Evolutionary conservation across 805 yeast species (phyloP), one percentile per base, ranked within the genome.

Genomic region (Nakazawaea ishiwadae): DNA sequence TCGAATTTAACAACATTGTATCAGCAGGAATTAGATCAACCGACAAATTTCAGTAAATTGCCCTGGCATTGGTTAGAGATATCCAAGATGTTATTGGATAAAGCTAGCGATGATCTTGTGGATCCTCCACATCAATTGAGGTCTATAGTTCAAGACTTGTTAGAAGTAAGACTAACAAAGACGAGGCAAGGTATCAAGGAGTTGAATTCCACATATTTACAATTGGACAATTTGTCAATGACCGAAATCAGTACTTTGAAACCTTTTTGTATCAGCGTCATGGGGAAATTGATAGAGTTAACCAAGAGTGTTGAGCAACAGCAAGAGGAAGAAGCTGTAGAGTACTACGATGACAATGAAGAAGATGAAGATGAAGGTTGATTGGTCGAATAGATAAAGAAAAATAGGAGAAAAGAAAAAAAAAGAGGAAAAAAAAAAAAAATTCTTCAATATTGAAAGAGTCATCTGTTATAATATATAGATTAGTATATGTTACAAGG

Each of bases 21-120:
- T 50, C 86, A 82, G 16, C 81, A 75, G 46, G 98, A 91, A 55
- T 64, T 77, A 26, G 65, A 67, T 4, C 57, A 73, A 42, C 70
- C 77, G 1, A 71, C 71, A 26, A 65, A 74, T 45, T 91, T 91
- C 55, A 74, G 87, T 42, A 62, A 68, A 6, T 61, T 91, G 37
- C 98, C 98, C 0, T 81, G 83, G 79, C 77, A 82, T 56, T 93
- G 99, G 99, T 66, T 89, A 17, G 96, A 91, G 38, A 55, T 84
- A 1, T 75, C 91, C 4, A 85, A 83, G 50, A 69, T 83, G 10
- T 63, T 91, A 36, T 68, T 91, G 4, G 68, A 73, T 11, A 51
- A 53, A 39, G 96, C 96, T 2, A 51, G 82, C 0, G 96, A 90
- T 51, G 98, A 93, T 58, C 65, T 89, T 40, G 64, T 68, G 11